Evolutionary conservation across 23 red algal genomes (phyloP), one percentile per base, ranked within the genome.

Genomic region (Gracilaria vermiculophylla): DNA sequence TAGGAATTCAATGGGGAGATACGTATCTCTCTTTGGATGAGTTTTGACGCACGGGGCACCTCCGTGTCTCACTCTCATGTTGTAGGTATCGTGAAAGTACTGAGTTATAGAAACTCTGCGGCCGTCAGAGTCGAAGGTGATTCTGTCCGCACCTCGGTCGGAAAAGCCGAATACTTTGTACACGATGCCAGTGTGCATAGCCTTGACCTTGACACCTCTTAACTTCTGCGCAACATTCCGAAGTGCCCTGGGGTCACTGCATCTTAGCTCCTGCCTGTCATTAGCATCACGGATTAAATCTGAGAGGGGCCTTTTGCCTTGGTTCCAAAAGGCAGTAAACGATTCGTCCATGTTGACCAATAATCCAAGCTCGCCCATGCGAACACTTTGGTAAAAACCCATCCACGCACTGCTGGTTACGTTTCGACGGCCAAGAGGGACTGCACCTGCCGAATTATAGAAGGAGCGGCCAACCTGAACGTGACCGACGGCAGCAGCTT

Each of bases 391-490:
- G 44, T 78, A 89, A 54, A 89, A 89, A 13, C 85, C 85, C 21
- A 19, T 64, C 85, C 85, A 89, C 10, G 85, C 85, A 62, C 71
- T 78, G 44, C 32, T 53, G 43, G 43, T 76, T 37, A 28, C 0
- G 16, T 71, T 27, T 28, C 71, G 14, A 3, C 69, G 50, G 12
- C 71, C 70, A 10, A 78, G 85, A 27, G 23, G 34, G 15, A 25
- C 39, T 5, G 29, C 32, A 17, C 50, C 32, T 7, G 12, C n/a
- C 13, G 28, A 32, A 28, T 29, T 48, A 42, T 89, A 89, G 55
- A 89, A 89, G n/a, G 71, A 78, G 52, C 85, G 85, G 47, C 85
- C 85, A 67, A 89, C 85, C 85, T 89, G 71, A 19, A 89, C 85
- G 65, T 78, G 60, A 16, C 28, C 1, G 4, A 27, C 33, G 20